These are phyloP conservation scores for Yamadazyma nakazawae DNA, from an alignment of 805 yeast genomes.

Conservation along the genomic window DNA sequence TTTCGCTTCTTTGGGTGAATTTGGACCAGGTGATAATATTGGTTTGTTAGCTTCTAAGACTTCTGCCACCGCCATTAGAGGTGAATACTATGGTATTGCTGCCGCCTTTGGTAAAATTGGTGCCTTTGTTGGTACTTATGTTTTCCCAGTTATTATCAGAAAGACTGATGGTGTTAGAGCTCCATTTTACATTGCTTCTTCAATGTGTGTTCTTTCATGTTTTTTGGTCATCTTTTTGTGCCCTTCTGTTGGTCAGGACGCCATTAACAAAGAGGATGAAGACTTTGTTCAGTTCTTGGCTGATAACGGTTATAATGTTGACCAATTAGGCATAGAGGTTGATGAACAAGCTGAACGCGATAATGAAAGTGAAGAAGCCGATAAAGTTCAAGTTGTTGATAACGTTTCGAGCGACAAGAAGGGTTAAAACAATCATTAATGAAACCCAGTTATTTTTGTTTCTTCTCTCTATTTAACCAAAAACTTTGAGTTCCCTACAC, in stretches of 20 bases:
- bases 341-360: conserved; percentile 3
- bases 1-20: conserved; percentile 83
- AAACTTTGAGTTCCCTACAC: too few relatives aligned
- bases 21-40: conserved; percentile 91
- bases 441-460: too few relatives aligned
- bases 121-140: conserved; percentile 86
- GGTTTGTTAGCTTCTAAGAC: conserved; percentile 87
- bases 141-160: conserved; percentile 75
- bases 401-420: background rate
- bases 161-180: conserved; percentile 43
- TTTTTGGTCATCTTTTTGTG: conserved; percentile 63
- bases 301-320: conserved; percentile 66
- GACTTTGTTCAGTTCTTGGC: conserved; percentile 65
- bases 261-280: conserved; percentile 74
- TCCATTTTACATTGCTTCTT: conserved; percentile 70
- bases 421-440: background rate
- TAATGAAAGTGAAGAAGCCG: too few relatives aligned
- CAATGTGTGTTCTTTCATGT: conserved; percentile 72
- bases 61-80: conserved; percentile 82
- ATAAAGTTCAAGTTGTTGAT: background rate
- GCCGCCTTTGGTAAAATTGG: conserved; percentile 93
- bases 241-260: conserved; percentile 82
- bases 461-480: too few relatives aligned
- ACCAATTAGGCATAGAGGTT: conserved; percentile 45
- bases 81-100: conserved; percentile 85